Percentiles rank a stretch among this genome's conserved stretches.
Evolutionary conservation across 108 stramenopile genomes (phyloP).

Genomic region (Schizochytrium sp.): DNA sequence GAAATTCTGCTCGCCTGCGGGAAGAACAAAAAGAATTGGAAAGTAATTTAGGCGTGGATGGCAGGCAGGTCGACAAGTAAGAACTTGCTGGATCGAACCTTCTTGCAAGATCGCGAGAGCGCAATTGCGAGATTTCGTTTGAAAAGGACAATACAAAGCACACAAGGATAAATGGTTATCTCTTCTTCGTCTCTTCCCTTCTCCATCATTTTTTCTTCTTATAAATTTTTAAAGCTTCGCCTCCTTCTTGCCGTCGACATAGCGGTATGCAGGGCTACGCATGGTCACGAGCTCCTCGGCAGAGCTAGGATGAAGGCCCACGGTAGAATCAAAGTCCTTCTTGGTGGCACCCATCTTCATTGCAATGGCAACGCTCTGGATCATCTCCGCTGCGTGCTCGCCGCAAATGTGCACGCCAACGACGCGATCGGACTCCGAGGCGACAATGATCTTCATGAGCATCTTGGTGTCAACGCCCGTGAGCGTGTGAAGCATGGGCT

Average conservation of each 20-base stretch:
- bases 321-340: conserved; percentile 60
- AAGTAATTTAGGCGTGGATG: no score
- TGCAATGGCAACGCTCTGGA: conserved; percentile 71
- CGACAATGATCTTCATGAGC: conserved; percentile 48
- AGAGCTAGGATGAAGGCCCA: conserved; percentile 68
- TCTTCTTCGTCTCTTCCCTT: no score
- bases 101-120: no score
- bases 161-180: no score
- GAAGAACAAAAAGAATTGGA: no score
- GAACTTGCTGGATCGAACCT: no score
- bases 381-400: conserved; percentile 65
- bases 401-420: conserved; percentile 27
- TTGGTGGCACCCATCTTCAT: conserved; percentile 72
- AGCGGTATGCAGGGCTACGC: conserved; percentile 27
- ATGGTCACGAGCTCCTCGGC: conserved; percentile 54
- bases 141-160: no score
- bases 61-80: no score
- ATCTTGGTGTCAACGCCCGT: conserved; percentile 42
- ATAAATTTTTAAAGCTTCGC: background rate
- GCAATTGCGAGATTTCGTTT: no score
- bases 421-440: background rate
- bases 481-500: conserved; percentile 41
- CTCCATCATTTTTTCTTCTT: no score
- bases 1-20: no score
- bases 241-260: background rate